Evolutionary conservation across 73 alveolate species (phyloP).

Genomic region (Paramecium biaurelia): DNA sequence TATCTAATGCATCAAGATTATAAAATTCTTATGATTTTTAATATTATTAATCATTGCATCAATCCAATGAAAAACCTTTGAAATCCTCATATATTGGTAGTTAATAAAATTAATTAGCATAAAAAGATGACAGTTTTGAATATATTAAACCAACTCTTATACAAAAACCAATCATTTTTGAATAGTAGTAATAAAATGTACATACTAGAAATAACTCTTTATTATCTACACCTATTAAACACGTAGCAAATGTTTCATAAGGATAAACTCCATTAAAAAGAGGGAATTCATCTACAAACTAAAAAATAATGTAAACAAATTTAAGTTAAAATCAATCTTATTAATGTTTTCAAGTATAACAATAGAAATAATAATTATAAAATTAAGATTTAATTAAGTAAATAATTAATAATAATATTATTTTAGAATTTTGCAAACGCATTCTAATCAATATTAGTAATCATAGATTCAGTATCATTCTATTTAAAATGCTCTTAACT

Average conservation of each 20-base stretch:
- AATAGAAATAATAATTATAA: background rate
- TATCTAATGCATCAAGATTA: background rate
- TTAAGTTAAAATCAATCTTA: background rate
- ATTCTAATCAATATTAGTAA: background rate
- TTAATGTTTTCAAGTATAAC: background rate
- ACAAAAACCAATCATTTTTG: background rate
- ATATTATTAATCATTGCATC: background rate
- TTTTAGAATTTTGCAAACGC: background rate
- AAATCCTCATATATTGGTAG: background rate
- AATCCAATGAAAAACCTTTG: background rate
- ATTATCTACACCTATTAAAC: background rate
- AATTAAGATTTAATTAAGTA: background rate
- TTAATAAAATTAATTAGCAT: background rate
- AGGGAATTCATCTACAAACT: background rate
- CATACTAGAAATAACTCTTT: background rate
- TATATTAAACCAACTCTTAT: background rate
- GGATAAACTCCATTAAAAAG: slow-evolving; percentile 20
- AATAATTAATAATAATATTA: background rate
- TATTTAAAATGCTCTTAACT: background rate
- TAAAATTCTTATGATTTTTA: background rate
- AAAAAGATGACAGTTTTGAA: background rate
- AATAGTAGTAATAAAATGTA: background rate
- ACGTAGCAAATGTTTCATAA: slow-evolving; percentile 5
- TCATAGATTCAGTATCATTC: background rate
- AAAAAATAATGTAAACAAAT: background rate